A percentile compares a stretch with the other conserved stretches of the same genome.
phyloP scores from a whole-genome alignment of 306 rosid genomes.

The Cucurbita ficifolia region DNA sequence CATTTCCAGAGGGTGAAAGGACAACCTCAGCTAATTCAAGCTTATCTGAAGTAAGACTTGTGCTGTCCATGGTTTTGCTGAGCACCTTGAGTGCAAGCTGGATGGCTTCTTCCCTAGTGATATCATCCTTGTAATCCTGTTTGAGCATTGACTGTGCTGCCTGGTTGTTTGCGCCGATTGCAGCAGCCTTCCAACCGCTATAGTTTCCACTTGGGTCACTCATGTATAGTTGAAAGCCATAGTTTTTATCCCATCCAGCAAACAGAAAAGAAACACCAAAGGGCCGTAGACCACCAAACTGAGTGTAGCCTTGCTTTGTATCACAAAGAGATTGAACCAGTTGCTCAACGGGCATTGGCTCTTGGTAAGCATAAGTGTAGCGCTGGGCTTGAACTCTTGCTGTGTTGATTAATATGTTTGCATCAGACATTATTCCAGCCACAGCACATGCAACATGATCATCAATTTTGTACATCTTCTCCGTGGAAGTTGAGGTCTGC shows the following conservation, averaged over 20 bases:
- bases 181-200: conserved; percentile 29
- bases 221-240: conserved; percentile 24
- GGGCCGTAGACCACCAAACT: conserved; percentile 28
- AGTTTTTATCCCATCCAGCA: conserved; percentile 29
- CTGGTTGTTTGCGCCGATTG: conserved; percentile 28
- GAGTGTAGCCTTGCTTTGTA: conserved; percentile 27
- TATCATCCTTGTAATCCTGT: conserved; percentile 26
- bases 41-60: conserved; percentile 29
- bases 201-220: conserved; percentile 33
- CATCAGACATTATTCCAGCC: conserved; percentile 33
- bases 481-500: conserved; percentile 23
- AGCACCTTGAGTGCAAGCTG: conserved; percentile 32
- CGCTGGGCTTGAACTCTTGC: conserved; percentile 26
- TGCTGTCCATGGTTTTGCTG: conserved; percentile 38
- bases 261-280: conserved; percentile 26
- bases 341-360: conserved; percentile 28
- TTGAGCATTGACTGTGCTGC: conserved; percentile 29
- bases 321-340: conserved; percentile 29
- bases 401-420: conserved; percentile 26
- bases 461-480: conserved; percentile 28
- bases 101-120: conserved; percentile 26
- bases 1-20: conserved; percentile 23
- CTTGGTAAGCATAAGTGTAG: conserved; percentile 22
- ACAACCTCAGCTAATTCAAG: conserved; percentile 30
- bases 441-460: conserved; percentile 26